Percentiles rank a stretch among this genome's conserved stretches.
Evolutionary conservation across 331 rosid species (phyloP).

Genomic region (Telfairia occidentalis): DNA sequence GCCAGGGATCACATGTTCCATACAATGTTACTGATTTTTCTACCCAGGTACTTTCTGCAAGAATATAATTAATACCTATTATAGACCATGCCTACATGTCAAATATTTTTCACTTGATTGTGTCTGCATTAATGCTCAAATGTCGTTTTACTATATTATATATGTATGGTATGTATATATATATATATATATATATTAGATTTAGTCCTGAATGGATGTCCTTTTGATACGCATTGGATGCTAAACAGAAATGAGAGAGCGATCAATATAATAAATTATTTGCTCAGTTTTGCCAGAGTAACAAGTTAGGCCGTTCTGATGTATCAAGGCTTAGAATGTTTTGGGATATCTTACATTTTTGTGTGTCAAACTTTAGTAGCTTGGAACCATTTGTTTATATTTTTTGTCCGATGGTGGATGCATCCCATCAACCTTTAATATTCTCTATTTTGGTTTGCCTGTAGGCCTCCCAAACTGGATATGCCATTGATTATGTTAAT

Average conservation of each 20-base stretch:
- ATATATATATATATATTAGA: background rate
- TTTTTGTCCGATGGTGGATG: background rate
- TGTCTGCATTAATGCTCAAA: background rate
- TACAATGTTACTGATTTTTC: constrained; percentile 87
- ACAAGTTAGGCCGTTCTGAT: background rate
- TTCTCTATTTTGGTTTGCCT: background rate
- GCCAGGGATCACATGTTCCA: constrained; percentile 99
- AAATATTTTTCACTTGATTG: background rate
- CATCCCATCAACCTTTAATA: background rate
- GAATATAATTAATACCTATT: background rate
- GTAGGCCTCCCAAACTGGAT: constrained; percentile 95
- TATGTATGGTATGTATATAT: too few species aligned
- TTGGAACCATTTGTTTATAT: background rate
- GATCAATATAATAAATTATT: background rate
- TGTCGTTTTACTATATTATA: too few species aligned
- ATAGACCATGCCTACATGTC: background rate
- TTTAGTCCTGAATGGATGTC: background rate
- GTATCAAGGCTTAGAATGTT: background rate
- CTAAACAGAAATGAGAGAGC: background rate
- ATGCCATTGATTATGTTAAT: constrained; percentile 77
- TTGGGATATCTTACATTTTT: background rate
- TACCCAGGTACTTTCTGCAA: constrained; percentile 51
- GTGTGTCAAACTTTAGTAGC: background rate
- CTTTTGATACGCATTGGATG: background rate
- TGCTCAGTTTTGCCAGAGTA: background rate